Conservation (phyloP, 2,329 filamentous ascomycete species). For the Fusarium heterosporum region DNA sequence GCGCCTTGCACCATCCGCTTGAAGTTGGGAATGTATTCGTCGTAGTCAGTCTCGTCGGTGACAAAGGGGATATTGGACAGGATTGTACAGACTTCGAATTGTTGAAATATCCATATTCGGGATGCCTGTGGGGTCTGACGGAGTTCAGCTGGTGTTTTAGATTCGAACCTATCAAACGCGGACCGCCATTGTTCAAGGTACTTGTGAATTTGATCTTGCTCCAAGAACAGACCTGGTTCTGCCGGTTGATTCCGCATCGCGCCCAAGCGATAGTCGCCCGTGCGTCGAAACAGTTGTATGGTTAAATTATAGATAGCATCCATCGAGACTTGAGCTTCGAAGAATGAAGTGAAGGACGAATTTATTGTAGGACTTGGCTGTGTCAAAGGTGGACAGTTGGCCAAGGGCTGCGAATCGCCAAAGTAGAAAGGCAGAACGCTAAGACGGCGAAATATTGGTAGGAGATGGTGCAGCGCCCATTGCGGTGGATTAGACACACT, state of each 20-base stretch:
- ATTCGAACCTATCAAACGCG: slow-evolving; percentile 18
- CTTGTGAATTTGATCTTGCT: slow-evolving; percentile 14
- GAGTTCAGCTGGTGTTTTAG: neutral
- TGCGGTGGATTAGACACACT: slow-evolving; percentile 1
- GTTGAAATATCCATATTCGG: slow-evolving; percentile 23
- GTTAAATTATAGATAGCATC: slow-evolving; percentile 14
- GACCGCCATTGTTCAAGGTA: slow-evolving; percentile 8
- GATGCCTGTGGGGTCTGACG: neutral
- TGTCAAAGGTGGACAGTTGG: neutral
- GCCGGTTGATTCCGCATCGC: slow-evolving; percentile 6
- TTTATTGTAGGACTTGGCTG: neutral
- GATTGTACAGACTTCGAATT: slow-evolving; percentile 13
- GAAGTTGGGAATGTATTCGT: slow-evolving; percentile 13
- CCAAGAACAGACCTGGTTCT: neutral
- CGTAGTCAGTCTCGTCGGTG: slow-evolving; percentile 13
- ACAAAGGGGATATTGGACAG: neutral
- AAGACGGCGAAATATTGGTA: slow-evolving; percentile 12
- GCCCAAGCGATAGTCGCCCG: slow-evolving; percentile 13
- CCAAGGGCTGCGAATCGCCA: slow-evolving; percentile 17
- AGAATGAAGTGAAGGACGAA: neutral
- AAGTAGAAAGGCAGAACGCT: slow-evolving; percentile 25
- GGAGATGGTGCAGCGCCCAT: slow-evolving; percentile 4
- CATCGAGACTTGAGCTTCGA: slow-evolving; percentile 4
- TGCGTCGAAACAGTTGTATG: slow-evolving; percentile 15
- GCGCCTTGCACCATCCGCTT: slow-evolving; percentile 13